Base-by-base conservation (phyloP, 2,329 filamentous ascomycete species). In the Pseudogymnoascus sp. region DNA sequence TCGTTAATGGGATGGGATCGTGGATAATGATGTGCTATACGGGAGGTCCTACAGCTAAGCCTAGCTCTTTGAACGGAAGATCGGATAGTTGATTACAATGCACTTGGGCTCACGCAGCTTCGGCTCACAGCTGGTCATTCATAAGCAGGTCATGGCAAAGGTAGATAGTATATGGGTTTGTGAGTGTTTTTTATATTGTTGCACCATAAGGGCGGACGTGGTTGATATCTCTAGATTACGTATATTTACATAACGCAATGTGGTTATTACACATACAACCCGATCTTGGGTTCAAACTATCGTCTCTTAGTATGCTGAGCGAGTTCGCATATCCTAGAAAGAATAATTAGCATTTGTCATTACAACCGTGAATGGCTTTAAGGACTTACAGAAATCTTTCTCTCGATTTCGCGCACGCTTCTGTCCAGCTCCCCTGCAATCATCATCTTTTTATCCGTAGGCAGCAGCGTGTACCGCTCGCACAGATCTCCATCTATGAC, bases 401-500 rank as follows among this genome's bases (percentile, higher is more conserved):
- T 87, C 80, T 99, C 95, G 71, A 99, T 94, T 76, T 97, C 91
- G 69, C 91, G 80, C 62, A 97, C 87, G 42, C 90, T 93, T 63
- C 94, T 87, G 75, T 97, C 94, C 68, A 97, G 76, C 75, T 97
- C 93, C 59, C 84, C 92, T 2, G 93, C 93, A 78, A 99, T 96
- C 84, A 92, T 92, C 76, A 91, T 87, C 81, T 97, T 96, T 80
- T 91, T 92, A 70, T 97, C 93, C 68, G 87, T 89, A 27, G 89
- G 83, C 64, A 99, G 80, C 64, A 94, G 78, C 63, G 91, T 85
- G 76, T 91, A 99, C 68, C 92, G 84, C 80, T 99, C 94, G 70
- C 94, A 96, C 41, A 99, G 79, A 76, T 99, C 94, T 29, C 94
- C 94, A 75, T 99, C 94, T 70, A 99, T 96, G 29, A 95, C 87